Conservation (phyloP, 345 rosid species). For the Bruguiera gymnorhiza region DNA sequence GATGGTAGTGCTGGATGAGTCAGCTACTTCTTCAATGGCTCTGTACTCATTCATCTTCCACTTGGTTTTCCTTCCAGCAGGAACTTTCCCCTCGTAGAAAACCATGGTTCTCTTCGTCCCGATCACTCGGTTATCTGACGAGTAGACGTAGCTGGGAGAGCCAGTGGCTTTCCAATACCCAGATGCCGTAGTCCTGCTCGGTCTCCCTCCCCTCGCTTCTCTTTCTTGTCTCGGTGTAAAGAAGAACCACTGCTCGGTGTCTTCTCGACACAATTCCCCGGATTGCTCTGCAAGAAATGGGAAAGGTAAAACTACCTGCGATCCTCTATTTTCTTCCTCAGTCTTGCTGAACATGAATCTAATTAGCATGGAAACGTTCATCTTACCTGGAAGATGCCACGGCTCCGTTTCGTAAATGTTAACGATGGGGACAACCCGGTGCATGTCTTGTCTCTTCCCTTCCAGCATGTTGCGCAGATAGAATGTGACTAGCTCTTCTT, state of each 20-base stretch:
- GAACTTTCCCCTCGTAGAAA: conserved; percentile 85
- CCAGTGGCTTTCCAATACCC: conserved; percentile 99
- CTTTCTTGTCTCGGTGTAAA: conserved; percentile 76
- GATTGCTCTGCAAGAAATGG: conserved; percentile 47
- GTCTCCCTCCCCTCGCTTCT: conserved; percentile 84
- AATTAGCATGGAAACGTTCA: not conserved
- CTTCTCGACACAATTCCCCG: conserved; percentile 59
- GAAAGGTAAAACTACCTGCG: not conserved
- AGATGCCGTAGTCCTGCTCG: conserved; percentile 63
- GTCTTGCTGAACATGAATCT: too few relatives aligned
- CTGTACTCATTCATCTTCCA: conserved; percentile 97
- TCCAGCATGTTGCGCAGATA: conserved; percentile 67
- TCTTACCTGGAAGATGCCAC: conserved; percentile 65
- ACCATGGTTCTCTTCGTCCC: conserved; percentile 93
- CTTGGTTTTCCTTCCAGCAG: conserved; percentile 73
- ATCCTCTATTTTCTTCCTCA: not conserved
- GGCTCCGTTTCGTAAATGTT: conserved; percentile 64
- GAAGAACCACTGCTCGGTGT: conserved; percentile 96
- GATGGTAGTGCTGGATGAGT: conserved; percentile 22
- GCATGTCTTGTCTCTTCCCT: conserved; percentile 48
- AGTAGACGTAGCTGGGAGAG: conserved; percentile 76
- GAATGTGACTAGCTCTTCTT: conserved; percentile 80
- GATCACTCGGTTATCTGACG: conserved; percentile 59
- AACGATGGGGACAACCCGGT: conserved; percentile 58
- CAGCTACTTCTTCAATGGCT: conserved; percentile 54